Evolutionary conservation across 2,329 filamentous ascomycete genomes (phyloP), one percentile per base, ranked within the genome.

Genomic region (Fonsecaea erecta): DNA sequence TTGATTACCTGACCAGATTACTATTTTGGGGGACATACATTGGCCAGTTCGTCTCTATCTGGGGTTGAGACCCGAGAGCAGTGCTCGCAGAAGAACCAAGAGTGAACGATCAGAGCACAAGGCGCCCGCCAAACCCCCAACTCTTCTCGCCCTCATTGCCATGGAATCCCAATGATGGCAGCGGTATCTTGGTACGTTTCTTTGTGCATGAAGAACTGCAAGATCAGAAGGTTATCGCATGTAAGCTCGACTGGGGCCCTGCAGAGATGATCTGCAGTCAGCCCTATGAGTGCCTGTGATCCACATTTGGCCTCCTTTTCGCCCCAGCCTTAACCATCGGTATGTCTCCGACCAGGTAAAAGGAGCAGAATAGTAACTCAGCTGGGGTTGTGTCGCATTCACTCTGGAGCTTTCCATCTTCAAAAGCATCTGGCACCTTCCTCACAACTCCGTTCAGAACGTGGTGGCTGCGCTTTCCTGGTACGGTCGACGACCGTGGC

Each of bases 201-300:
- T 21, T 34, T 62, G 51, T 48, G 62, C 48, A 55, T 64, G 35
- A 59, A 55, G 16, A 52, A 60, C 46, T 64, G 52, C 62, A 55
- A 56, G 56, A 58, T 61, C 52, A 60, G 40, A 51, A 60, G 35
- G 46, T 62, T 57, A 52, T 63, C 43, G 26, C 26, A 48, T 34
- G 58, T 62, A 59, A 64, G 62, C 57, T 64, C 58, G 65, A 53
- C 57, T 43, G 56, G 32, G 57, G 56, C 55, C 56, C 37, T 67
- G 65, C 65, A 64, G 65, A 46, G 35, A 67, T 64, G 65, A 64
- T 59, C 60, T 67, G 65, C 61, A 64, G 52, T 26, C 52, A 57
- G 46, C 62, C 62, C 57, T 58, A 54, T 35, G 46, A 59, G n/a
- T 40, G 51, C 32, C 60, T 32, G 12, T 30, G 43, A 64, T 64